Base-by-base conservation (phyloP, 2,329 filamentous ascomycete genomes). In the Fusarium compactum region DNA sequence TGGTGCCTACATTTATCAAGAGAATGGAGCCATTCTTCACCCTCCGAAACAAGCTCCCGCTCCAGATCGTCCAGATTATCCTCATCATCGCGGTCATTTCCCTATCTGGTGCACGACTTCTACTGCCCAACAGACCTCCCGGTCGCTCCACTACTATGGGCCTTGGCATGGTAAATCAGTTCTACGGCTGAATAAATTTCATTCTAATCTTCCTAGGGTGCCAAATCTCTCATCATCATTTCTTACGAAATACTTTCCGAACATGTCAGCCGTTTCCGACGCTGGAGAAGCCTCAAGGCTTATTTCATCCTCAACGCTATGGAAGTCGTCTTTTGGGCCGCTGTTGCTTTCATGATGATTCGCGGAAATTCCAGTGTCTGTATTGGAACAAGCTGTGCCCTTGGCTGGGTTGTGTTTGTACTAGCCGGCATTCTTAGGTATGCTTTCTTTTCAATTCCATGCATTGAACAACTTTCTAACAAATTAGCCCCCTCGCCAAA, bases 91-190 rank as follows among this genome's bases (percentile, higher is more conserved):
- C n/a, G 1, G 67, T 71, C 5, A 43, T 71, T 43, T 45, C 53
- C 18, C 40, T 71, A 18, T 71, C 67, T 1, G 67, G 46, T 15
- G 67, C 62, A 5, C 69, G 69, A n/a, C 50, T 71, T 38, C 14
- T 61, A 7, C 29, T 71, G 34, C 66, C 66, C 18, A 58, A 62
- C 34, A 34, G 57, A 15, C 64, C 67, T 14, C 53, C 38, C 8
- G 69, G 69, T 54, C 67, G 68, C 16, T 65, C 63, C 30, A 52
- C 63, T 30, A 66, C 70, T 3, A 73, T 73, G 48, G 65, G 65
- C 12, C 58, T 72, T 15, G 69, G 61, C 48, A 72, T 72, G 69
- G 69, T 72, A 41, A 45, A 54, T 14, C 24, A 27, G 25, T 40
- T 77, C 29, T 3, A 4, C 3, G 5, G 7, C 5, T 14, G 2